phyloP scores from a whole-genome alignment of 2,329 filamentous ascomycete species.

The Penicillium polonicum region DNA sequence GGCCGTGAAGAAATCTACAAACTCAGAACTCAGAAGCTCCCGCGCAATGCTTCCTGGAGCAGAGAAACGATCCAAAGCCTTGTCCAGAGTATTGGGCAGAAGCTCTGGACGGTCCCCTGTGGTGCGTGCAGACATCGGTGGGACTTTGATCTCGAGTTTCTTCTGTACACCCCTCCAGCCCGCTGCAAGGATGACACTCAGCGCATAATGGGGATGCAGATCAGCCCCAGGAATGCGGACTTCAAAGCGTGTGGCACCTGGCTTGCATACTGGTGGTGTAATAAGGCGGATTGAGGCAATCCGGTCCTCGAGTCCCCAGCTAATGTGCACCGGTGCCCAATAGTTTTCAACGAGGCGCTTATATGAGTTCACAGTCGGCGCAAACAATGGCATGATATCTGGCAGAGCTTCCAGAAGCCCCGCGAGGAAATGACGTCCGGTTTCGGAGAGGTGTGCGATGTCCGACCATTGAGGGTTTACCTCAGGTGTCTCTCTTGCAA shows the following conservation, averaged over 20 bases:
- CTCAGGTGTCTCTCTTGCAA: conserved; percentile 70
- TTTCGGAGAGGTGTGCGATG: conserved; percentile 74
- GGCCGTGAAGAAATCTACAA: conserved; percentile 93
- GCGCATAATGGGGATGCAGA: conserved; percentile 80
- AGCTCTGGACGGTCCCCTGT: conserved; percentile 50
- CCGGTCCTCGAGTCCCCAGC: conserved; percentile 91
- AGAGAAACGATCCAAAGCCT: conserved; percentile 76
- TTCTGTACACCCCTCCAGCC: conserved; percentile 93
- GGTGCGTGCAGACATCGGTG: conserved; percentile 75
- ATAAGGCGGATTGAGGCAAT: conserved; percentile 87
- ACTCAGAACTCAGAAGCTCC: conserved; percentile 86
- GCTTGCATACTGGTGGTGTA: conserved; percentile 80
- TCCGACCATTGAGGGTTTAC: conserved; percentile 69
- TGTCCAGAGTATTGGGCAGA: conserved; percentile 77
- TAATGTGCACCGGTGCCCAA: conserved; percentile 95
- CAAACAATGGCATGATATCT: conserved; percentile 90
- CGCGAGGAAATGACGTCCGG: conserved; percentile 90
- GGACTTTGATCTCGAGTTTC: conserved; percentile 77
- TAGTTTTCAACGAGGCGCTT: conserved; percentile 97
- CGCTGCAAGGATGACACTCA: conserved; percentile 80
- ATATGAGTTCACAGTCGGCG: conserved; percentile 93
- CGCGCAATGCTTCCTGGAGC: conserved; percentile 77
- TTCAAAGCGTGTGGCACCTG: conserved; percentile 46
- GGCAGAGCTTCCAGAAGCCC: conserved; percentile 83
- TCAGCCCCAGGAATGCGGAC: conserved; percentile 63